These are phyloP conservation scores for Mollisiaceae sp. DNA, from an alignment of 2,329 filamentous ascomycete species.

Conservation along the genomic window DNA sequence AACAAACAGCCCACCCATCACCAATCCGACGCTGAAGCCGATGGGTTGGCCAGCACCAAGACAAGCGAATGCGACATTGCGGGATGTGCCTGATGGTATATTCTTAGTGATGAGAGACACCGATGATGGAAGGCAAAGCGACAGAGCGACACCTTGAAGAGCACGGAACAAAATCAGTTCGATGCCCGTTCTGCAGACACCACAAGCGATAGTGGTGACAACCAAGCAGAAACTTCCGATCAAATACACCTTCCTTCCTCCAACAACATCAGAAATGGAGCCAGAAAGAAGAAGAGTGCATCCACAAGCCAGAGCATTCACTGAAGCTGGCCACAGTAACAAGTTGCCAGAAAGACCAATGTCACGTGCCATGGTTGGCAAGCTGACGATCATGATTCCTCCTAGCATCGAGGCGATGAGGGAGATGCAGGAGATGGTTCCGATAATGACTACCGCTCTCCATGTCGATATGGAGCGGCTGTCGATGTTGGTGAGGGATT, in stretches of 20 bases:
- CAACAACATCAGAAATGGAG: constrained; percentile 55
- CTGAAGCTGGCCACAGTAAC: constrained; percentile 42
- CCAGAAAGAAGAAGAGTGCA: constrained; percentile 55
- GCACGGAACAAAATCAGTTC: constrained; percentile 55
- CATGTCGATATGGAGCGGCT: constrained; percentile 24
- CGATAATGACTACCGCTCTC: constrained; percentile 27
- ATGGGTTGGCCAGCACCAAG: constrained; percentile 56
- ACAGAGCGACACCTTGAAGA: constrained; percentile 51
- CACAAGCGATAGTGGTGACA: constrained; percentile 51
- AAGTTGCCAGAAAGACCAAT: constrained; percentile 38
- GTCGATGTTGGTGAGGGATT: constrained; percentile 14
- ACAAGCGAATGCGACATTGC: constrained; percentile 57
- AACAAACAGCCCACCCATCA: constrained; percentile 55
- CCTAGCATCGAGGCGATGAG: constrained; percentile 39
- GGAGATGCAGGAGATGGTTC: constrained; percentile 34
- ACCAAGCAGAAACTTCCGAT: constrained; percentile 50
- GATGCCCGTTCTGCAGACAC: constrained; percentile 45
- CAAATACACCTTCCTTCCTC: constrained; percentile 51
- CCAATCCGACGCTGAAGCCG: constrained; percentile 56
- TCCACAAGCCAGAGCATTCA: constrained; percentile 47
- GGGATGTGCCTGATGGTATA: constrained; percentile 51
- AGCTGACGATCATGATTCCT: constrained; percentile 47
- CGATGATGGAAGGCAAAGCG: constrained; percentile 54
- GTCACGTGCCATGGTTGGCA: constrained; percentile 49
- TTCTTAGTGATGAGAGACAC: constrained; percentile 54